Evolutionary conservation across 768 basidiomycete genomes (phyloP), one percentile per base, ranked within the genome.

Genomic region (Paxillus involutus): DNA sequence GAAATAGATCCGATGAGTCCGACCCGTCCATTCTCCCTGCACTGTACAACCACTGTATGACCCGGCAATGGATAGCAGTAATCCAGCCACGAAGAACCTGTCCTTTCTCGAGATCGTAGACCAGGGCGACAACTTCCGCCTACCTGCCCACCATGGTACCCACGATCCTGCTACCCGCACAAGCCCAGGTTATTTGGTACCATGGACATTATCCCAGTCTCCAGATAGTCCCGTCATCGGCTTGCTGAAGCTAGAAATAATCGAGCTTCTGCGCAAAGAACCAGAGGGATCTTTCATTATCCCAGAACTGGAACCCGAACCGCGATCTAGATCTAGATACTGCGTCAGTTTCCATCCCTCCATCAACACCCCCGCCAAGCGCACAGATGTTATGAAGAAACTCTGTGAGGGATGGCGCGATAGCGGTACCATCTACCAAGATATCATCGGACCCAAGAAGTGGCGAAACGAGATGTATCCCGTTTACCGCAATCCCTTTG

Each of bases 401-500:
- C 69, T 92, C 16, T 89, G 87, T 66, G 83, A 85, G 66, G 78
- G 82, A 42, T 94, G 91, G 91, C 80, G 88, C 41, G 85, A 89
- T 62, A 73, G 68, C 5, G 83, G 78, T 7, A 63, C 45, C 42
- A 49, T 82, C 29, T 90, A 86, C 59, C 63, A 78, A 16, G 80
- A 84, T 49, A 76, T 85, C 30, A 88, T 91, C 66, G 87, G 88
- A 4, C 84, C 82, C 14, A 76, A 69, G 58, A 89, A 94, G 52
- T 98, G 96, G 95, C 76, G 95, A 43, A 75, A 79, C 53, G 97
- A 99, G 76, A 71, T 83, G 66, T 98, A 97, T 64, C 79, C 89
- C 21, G 73, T 89, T 37, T 92, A 90, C 67, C 76, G 76, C 12
- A 78, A 85, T 59, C 88, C 90, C 2, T 85, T 91, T 61, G 84